Evolutionary conservation across 148 eudicot genomes (phyloP).

Genomic region (Tetragonia tetragonoides): DNA sequence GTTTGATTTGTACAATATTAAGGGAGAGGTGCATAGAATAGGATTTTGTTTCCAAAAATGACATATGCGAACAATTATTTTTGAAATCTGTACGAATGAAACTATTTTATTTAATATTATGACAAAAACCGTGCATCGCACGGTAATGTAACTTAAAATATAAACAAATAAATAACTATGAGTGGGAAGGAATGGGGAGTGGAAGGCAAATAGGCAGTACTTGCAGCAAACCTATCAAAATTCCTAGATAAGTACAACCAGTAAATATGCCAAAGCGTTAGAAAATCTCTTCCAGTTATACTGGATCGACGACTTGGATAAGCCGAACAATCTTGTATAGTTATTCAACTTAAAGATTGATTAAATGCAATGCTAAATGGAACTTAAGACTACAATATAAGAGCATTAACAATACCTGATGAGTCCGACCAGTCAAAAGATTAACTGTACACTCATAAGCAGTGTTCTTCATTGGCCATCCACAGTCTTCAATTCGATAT

Average conservation of each 20-base stretch:
- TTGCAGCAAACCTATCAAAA: no score
- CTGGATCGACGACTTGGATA: background rate
- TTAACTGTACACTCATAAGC: conserved; percentile 91
- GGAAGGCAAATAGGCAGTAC: background rate
- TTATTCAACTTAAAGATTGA: conserved; percentile 9
- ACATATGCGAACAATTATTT: no score
- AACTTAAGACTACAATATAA: background rate
- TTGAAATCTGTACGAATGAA: no score
- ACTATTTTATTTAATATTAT: no score
- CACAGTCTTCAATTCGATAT: conserved; percentile 62
- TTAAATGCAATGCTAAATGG: background rate
- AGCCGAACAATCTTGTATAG: background rate
- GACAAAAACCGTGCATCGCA: no score
- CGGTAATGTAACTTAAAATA: no score
- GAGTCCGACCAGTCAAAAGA: conserved; percentile 93
- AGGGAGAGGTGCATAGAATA: no score
- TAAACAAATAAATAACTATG: no score
- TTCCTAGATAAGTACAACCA: no score
- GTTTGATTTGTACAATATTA: no score
- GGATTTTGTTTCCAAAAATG: no score
- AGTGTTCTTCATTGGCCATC: conserved; percentile 66
- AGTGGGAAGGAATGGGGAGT: background rate
- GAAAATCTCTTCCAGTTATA: background rate
- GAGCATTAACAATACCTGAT: conserved; percentile 60
- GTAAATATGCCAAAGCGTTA: background rate